These are phyloP conservation scores for Lipomyces orientalis DNA, from an alignment of 805 yeast genomes.

Conservation along the genomic window DNA sequence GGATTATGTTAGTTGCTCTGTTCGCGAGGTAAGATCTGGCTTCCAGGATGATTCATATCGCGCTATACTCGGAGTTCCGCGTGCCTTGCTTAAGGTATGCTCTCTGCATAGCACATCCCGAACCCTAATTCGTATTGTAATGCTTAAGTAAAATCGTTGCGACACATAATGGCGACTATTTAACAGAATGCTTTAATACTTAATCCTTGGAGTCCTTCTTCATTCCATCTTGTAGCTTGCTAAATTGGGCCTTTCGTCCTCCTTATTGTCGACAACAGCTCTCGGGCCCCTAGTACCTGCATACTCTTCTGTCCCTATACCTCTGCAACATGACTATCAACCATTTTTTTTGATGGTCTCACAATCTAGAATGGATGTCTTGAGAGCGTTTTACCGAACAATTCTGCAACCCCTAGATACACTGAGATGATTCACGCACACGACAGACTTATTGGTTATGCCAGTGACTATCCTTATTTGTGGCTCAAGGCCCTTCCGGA, in stretches of 20 bases:
- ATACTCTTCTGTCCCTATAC: background rate
- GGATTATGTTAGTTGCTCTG: conserved; percentile 1
- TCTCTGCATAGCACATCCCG: background rate
- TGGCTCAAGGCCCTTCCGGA: conserved; percentile 3
- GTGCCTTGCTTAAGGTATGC: conserved; percentile 2
- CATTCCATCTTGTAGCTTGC: conserved; percentile 1
- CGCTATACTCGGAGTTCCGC: conserved; percentile 2
- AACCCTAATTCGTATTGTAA: conserved; percentile 1
- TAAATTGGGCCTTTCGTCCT: conserved; percentile 1
- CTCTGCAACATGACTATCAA: conserved; percentile 1
- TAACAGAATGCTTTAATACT: background rate
- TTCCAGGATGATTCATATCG: background rate
- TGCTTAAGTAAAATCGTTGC: background rate
- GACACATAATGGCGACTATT: background rate
- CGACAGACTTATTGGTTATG: conserved; percentile 1
- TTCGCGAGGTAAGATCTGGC: conserved; percentile 2
- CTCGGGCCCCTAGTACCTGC: conserved; percentile 3
- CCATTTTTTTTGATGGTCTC: background rate
- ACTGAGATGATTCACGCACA: conserved; percentile 1
- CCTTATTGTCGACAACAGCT: conserved; percentile 1
- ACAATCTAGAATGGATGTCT: conserved; percentile 1
- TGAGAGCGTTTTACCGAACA: conserved; percentile 1
- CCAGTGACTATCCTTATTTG: background rate
- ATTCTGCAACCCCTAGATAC: conserved; percentile 1
- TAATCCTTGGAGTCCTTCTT: background rate